Percentiles rank a stretch among this genome's conserved stretches.
Evolutionary conservation across 1,284 basidiomycete species (phyloP).

Genomic region (Termitomyces sp.): DNA sequence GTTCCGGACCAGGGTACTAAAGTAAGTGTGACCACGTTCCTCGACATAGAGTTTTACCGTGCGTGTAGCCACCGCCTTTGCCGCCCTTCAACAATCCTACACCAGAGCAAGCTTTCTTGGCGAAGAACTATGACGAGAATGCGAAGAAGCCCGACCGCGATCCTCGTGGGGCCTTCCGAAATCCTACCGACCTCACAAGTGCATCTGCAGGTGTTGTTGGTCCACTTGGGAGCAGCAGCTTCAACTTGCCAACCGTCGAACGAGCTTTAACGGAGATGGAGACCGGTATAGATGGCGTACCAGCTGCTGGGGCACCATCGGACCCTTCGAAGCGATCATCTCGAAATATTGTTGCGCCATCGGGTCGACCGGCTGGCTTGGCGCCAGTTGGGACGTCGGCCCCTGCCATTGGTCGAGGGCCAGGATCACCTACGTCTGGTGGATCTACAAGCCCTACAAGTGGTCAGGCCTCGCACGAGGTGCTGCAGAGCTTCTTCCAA

Average conservation of each 20-base stretch:
- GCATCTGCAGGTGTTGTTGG: constrained; percentile 74
- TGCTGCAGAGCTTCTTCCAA: constrained; percentile 84
- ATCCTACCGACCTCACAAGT: constrained; percentile 51
- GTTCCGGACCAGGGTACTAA: constrained; percentile 72
- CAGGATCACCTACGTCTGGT: constrained; percentile 38
- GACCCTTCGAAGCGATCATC: constrained; percentile 30
- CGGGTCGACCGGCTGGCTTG: constrained; percentile 27
- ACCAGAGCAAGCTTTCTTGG: constrained; percentile 83
- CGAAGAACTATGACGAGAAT: constrained; percentile 85
- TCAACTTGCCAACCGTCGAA: constrained; percentile 82
- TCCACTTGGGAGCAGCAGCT: constrained; percentile 79
- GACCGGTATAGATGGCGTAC: constrained; percentile 29
- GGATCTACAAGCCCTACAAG: constrained; percentile 43
- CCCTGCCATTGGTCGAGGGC: constrained; percentile 26
- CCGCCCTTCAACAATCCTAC: constrained; percentile 75
- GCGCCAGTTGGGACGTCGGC: constrained; percentile 26
- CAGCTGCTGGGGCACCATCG: constrained; percentile 25
- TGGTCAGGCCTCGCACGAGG: constrained; percentile 73
- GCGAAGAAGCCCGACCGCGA: constrained; percentile 84
- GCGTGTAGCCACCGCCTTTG: constrained; percentile 52
- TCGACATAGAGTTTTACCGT: constrained; percentile 5
- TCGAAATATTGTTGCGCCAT: constrained; percentile 19
- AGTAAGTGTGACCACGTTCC: constrained; percentile 32
- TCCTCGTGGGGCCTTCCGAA: constrained; percentile 81
- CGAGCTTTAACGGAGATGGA: constrained; percentile 85